A percentile compares a stretch with the other conserved stretches of the same genome.
Evolutionary conservation across 2,329 filamentous ascomycete genomes (phyloP).

Genomic region (Penicillium glabrum): DNA sequence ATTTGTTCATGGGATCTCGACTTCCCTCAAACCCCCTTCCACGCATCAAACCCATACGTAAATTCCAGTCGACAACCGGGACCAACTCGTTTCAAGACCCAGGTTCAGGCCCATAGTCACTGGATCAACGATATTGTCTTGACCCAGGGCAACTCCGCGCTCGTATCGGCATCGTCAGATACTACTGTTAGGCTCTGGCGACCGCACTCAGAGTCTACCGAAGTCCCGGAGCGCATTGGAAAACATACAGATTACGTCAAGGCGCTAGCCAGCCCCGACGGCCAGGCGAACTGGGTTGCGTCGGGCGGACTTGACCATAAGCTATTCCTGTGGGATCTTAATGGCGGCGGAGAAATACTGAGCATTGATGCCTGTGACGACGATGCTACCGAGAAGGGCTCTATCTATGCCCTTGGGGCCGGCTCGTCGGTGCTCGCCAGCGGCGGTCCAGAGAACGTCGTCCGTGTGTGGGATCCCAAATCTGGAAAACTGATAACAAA

Average conservation of each 20-base stretch:
- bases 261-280: constrained; percentile 76
- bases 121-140: constrained; percentile 94
- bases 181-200: constrained; percentile 92
- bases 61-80: constrained; percentile 25
- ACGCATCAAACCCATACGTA: constrained; percentile 22
- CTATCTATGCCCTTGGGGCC: constrained; percentile 85
- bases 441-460: constrained; percentile 89
- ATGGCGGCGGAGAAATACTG: constrained; percentile 79
- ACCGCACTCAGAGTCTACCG: constrained; percentile 62
- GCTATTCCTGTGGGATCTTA: constrained; percentile 90
- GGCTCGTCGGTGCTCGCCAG: constrained; percentile 81
- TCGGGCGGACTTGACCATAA: constrained; percentile 91
- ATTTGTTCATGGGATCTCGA: constrained; percentile 91
- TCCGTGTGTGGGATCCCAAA: constrained; percentile 87
- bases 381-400: constrained; percentile 83
- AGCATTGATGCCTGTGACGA: constrained; percentile 77
- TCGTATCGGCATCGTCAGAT: constrained; percentile 92
- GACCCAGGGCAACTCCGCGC: constrained; percentile 71
- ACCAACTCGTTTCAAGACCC: constrained; percentile 57
- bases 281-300: constrained; percentile 78
- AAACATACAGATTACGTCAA: constrained; percentile 97
- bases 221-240: constrained; percentile 77
- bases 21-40: constrained; percentile 34
- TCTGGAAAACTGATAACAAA: constrained; percentile 91
- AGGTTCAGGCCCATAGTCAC: constrained; percentile 83